Base-by-base conservation (phyloP, 805 yeast genomes). In the Wickerhamomyces alni region DNA sequence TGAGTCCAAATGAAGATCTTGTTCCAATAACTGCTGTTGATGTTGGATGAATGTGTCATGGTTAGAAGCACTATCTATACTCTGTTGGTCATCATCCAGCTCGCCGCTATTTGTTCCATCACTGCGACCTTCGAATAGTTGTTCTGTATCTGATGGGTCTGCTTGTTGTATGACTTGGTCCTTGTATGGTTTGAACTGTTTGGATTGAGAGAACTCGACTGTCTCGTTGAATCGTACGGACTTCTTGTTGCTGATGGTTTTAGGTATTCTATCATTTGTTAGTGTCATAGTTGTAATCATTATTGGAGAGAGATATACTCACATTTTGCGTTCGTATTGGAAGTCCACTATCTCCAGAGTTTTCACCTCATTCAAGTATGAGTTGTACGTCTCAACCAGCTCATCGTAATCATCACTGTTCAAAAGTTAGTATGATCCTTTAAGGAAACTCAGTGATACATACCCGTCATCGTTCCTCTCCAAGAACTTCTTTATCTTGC, bases 1-100 rank as follows among this genome's bases (percentile, higher is more conserved):
- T 1, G 52, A 34, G 10, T 61, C 62, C 9, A 77, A 46, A 28
- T 68, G 65, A 1, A 55, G 49, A 46, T 76, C 80, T 43, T 77
- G 82, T 15, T 62, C 57, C 15, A 63, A 43, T 8, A 75, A 39
- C 38, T 70, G 69, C 42, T 73, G 77, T 40, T 74, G 74, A 40
- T 77, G 73, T 39, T 62, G 64, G 10, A 57, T 52, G 25, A 66
- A 64, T 4, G 68, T 17, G 5, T 63, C 67, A 25, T 58, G 60
- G 38, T 67, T 69, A 1, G 67, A 39, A 2, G 46, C n/a, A 8
- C 43, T 40, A n/a, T 48, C 38, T 6, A 48, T 42, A 10, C 43
- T 40, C 9, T 38, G 36, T 7, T 11, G 17, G 17, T 33, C 35
- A 17, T 47, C 50, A 27, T 30, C 39, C 1, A 30, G 35, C 7